Evolutionary conservation across 2,329 filamentous ascomycete species (phyloP).

Genomic region (Bipolaris cookei): DNA sequence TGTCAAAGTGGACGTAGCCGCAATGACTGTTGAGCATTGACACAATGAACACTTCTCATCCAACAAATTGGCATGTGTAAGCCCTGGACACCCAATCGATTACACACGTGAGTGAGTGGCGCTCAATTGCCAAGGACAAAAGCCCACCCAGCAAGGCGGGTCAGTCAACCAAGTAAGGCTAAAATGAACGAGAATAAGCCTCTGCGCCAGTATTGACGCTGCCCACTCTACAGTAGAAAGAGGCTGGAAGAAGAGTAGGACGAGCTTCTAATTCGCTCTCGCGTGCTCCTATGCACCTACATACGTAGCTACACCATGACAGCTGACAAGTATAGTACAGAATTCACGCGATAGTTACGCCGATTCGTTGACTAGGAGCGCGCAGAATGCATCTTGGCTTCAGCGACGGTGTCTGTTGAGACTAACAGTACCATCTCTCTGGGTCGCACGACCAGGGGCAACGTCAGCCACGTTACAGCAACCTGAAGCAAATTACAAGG

Average conservation of each 20-base stretch:
- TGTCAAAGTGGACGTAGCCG: conserved; percentile 8
- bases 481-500: conserved; percentile 15
- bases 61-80: conserved; percentile 25
- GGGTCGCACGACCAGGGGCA: conserved; percentile 5
- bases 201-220: background rate
- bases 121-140: conserved; percentile 11
- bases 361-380: conserved; percentile 11
- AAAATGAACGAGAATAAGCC: background rate
- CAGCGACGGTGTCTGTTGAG: background rate
- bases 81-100: conserved; percentile 17
- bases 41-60: conserved; percentile 7
- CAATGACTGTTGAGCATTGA: conserved; percentile 9
- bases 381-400: conserved; percentile 1
- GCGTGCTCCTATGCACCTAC: background rate
- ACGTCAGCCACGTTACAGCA: conserved; percentile 6
- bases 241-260: conserved; percentile 4
- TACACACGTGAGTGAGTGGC: conserved; percentile 25
- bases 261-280: conserved; percentile 20
- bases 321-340: background rate
- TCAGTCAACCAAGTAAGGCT: background rate
- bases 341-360: background rate
- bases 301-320: background rate
- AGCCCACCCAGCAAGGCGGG: conserved; percentile 1
- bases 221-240: background rate
- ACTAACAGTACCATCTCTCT: background rate